Conservation (phyloP, 208 protist species). For the Acanthamoeba lugdunensis region DNA sequence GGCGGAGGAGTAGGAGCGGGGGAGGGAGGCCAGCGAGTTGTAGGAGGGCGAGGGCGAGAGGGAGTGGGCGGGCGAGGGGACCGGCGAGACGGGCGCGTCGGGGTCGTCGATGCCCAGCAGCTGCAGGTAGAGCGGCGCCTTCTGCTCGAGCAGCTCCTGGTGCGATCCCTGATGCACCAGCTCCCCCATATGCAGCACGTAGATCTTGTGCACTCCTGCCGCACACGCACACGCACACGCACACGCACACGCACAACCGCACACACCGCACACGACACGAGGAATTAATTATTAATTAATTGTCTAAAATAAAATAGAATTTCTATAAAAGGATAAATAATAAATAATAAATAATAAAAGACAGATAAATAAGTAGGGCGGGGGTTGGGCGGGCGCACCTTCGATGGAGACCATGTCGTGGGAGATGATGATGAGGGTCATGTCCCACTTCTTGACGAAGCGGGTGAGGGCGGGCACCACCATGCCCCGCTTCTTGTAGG, state of each 20-base stretch:
- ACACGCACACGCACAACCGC: no score
- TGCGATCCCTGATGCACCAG: constrained; percentile 78
- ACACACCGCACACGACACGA: no score
- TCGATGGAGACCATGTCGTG: constrained; percentile 74
- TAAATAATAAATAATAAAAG: no score
- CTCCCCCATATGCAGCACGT: constrained; percentile 78
- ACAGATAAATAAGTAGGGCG: no score
- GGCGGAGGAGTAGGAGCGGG: not conserved
- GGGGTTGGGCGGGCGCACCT: not conserved
- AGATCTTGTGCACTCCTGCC: constrained; percentile 76
- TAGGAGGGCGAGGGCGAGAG: not conserved
- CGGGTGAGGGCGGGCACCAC: constrained; percentile 73
- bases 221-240: not conserved
- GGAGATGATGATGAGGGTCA: constrained; percentile 79
- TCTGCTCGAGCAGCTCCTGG: constrained; percentile 73
- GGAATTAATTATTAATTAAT: no score
- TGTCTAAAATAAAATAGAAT: no score
- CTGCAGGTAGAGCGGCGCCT: constrained; percentile 74
- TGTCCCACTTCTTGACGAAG: constrained; percentile 75
- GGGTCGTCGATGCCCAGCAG: constrained; percentile 73
- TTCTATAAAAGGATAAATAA: no score
- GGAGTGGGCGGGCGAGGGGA: not conserved
- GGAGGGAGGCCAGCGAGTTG: not conserved
- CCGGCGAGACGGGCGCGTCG: not conserved
- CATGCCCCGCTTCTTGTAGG: constrained; percentile 80